Base-by-base conservation (phyloP, 768 basidiomycete genomes). In the Lyophyllum shimeji region DNA sequence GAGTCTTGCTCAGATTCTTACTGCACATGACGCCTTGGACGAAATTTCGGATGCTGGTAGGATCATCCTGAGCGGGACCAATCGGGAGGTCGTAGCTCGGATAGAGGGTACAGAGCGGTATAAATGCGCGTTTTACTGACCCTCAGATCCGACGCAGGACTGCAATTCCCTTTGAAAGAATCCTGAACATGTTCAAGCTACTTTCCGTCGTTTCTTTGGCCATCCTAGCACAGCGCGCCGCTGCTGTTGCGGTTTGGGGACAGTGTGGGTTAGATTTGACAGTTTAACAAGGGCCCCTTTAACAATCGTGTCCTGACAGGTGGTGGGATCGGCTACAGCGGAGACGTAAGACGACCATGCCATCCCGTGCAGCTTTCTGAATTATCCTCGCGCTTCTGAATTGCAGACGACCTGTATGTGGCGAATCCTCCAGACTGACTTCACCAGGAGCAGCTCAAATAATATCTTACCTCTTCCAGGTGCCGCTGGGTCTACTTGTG, bases 161-260 rank as follows among this genome's bases (percentile, higher is more conserved):
- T 40, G 5, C 34, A 11, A 17, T 18, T 15, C 39, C 34, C 21
- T 46, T n/a, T 12, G n/a, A 1, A 44, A 40, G 1, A 46, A 13
- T 7, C 8, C 15, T 25, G 1, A 51, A n/a, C 11, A 68, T 70
- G 67, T 58, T 44, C 45, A 67, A 69, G 49, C 60, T 66, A 31
- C 50, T 65, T 27, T 58, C 65, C 29, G 21, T 62, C 52, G 58
- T 70, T 34, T 60, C 62, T 51, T 58, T 68, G 40, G 67, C 65
- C 42, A 44, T 70, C 50, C 31, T 66, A 20, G 58, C 61, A 11
- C 46, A 50, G 12, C 64, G 56, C 15, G 57, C 33, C 40, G 69
- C 69, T 13, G 66, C 68, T 13, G 67, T 69, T n/a, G 65, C 66
- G 18, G 69, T 71, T 21, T 76, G 68, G 66, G 71, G 71, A 33